A percentile compares a stretch with the other conserved stretches of the same genome.
These are phyloP conservation scores for Acer saccharum DNA, from an alignment of 345 rosid genomes.

Conservation along the genomic window DNA sequence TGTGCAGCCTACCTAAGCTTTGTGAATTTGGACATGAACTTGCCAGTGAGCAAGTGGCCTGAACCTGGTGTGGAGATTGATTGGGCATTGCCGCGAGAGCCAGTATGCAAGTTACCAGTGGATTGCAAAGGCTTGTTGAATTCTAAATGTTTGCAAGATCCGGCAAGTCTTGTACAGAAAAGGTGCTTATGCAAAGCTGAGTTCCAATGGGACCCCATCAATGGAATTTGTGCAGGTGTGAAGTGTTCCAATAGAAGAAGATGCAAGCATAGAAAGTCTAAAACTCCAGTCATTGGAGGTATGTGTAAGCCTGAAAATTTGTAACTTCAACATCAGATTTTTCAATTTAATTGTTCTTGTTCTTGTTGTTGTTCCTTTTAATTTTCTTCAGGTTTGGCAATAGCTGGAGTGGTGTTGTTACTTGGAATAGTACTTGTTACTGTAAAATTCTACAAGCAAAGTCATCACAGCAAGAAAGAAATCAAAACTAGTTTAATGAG, in stretches of 20 bases:
- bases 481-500: conserved; percentile 27
- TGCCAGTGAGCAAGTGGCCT: conserved; percentile 43
- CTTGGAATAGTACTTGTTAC: conserved; percentile 3
- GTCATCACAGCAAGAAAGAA: conserved; percentile 17
- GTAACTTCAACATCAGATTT: not conserved
- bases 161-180: conserved; percentile 3
- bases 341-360: not conserved
- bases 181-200: conserved; percentile 42
- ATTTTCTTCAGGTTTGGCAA: conserved; percentile 37
- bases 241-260: conserved; percentile 46
- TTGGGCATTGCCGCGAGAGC: conserved; percentile 42
- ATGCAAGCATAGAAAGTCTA: conserved; percentile 42
- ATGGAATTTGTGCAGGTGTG: conserved; percentile 42
- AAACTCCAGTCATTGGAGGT: conserved; percentile 3
- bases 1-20: conserved; percentile 45
- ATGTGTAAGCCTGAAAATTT: not conserved
- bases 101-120: conserved; percentile 32
- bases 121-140: conserved; percentile 50
- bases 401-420: conserved; percentile 32
- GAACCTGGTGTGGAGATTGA: conserved; percentile 43
- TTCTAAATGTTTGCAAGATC: conserved; percentile 35
- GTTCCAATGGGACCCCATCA: conserved; percentile 35
- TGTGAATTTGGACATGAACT: conserved; percentile 32
- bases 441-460: conserved; percentile 30
- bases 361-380: not conserved